A percentile compares a stretch with the other conserved stretches of the same genome.
Conservation (phyloP, 371 early-diverging fungal genomes). For the Mortierella sp. region DNA sequence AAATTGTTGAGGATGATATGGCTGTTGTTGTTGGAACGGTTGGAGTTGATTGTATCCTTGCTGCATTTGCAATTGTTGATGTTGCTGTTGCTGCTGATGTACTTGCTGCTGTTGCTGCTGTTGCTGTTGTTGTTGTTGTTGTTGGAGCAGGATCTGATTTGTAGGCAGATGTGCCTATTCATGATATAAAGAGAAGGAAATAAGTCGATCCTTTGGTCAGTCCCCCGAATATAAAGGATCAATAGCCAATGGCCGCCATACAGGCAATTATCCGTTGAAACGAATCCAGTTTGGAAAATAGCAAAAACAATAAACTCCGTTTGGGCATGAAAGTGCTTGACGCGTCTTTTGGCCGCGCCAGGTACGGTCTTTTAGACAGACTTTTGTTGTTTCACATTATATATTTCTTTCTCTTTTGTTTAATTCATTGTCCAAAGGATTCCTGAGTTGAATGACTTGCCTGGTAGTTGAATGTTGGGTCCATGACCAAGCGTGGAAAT, state of each 20-base stretch:
- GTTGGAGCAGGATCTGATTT: constrained; percentile 51
- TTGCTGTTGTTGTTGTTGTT: constrained; percentile 54
- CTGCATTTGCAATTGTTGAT: constrained; percentile 40
- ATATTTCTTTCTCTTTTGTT: neutral
- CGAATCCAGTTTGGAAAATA: too few species aligned
- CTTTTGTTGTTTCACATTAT: neutral
- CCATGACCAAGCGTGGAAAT: constrained; percentile 14
- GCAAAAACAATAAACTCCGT: neutral
- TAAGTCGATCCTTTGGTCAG: neutral
- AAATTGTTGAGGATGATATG: constrained; percentile 40
- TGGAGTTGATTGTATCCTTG: constrained; percentile 53
- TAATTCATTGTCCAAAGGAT: neutral
- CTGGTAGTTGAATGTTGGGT: constrained; percentile 44
- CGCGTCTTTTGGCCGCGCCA: constrained; percentile 3
- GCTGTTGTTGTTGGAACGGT: constrained; percentile 32
- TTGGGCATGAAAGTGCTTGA: neutral
- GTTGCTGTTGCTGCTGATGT: constrained; percentile 48
- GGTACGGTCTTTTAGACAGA: neutral
- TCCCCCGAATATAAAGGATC: neutral
- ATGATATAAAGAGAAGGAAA: neutral
- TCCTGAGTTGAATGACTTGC: constrained; percentile 13
- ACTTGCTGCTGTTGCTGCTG: constrained; percentile 56
- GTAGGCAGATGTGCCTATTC: constrained; percentile 25
- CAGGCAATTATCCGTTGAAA: too few species aligned
- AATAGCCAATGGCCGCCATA: neutral